Evolutionary conservation across 1,284 basidiomycete genomes (phyloP), one percentile per base, ranked within the genome.

Genomic region (Taiwanofungus camphoratus): DNA sequence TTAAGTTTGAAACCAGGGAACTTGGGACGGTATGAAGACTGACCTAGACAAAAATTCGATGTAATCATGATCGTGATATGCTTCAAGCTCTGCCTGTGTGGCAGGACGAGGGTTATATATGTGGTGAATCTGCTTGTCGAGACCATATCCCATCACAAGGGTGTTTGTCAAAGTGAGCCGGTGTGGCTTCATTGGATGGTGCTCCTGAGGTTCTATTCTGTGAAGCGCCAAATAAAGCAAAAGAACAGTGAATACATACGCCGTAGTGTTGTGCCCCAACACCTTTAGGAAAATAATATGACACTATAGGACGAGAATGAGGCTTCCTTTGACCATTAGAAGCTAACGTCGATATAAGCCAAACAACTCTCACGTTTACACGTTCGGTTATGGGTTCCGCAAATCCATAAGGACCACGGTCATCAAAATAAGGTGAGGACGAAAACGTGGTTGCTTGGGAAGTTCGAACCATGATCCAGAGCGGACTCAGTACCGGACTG

Each of bases 171-270:
- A 66, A 3, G 93, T 94, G 8, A 99, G 68, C 12, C 96, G 78
- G 51, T 97, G 92, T 1, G 95, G 95, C 61, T 98, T 96, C 95
- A 99, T 99, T 2, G 95, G 96, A 70, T 99, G 95, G 35, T 87
- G 77, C 76, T 97, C 92, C 88, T 94, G 60, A 22, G 42, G 24
- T 16, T 2, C 20, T 26, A 16, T 20, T 21, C 16, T 8, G 16
- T 15, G 19, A 8, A 35, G 11, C 19, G 15, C 11, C 23, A 11
- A 18, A 6, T 35, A 11, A 16, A 20, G 30, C 16, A 22, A 16
- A 16, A 3, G 26, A 40, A 26, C 27, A 23, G 13, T 13, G 9
- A 9, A 5, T 13, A 66, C 80, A 46, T 68, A 93, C 93, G 48
- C 93, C 94, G 68, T 94, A 96, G 62, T 97, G 93, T 63, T 93